Evolutionary conservation across 768 basidiomycete species (phyloP).

Genomic region (Amanita brunnescens): DNA sequence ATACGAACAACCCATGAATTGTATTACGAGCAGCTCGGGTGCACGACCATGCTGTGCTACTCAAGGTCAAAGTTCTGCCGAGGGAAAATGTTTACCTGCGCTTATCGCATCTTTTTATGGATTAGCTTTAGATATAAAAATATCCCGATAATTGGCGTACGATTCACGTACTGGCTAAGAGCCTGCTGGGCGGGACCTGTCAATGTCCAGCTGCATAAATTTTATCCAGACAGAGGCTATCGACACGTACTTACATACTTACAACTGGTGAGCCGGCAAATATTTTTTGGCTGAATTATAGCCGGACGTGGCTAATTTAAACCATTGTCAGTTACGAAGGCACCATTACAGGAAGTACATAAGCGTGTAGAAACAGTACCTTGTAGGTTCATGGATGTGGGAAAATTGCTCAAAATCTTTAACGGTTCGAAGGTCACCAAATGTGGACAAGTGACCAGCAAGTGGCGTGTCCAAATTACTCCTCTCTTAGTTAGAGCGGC

Average conservation of each 20-base stretch:
- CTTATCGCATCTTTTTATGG: conserved; percentile 38
- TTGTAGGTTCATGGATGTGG: conserved; percentile 30
- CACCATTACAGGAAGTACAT: conserved; percentile 34
- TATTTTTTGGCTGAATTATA: conserved; percentile 27
- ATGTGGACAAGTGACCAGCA: neutral
- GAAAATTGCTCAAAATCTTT: neutral
- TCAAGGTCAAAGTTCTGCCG: neutral
- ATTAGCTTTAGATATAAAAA: conserved; percentile 24
- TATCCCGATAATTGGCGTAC: neutral
- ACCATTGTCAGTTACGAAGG: conserved; percentile 35
- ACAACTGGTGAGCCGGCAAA: conserved; percentile 37
- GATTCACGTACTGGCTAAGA: conserved; percentile 42
- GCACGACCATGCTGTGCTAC: conserved; percentile 32
- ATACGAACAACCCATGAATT: neutral
- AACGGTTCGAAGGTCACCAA: neutral
- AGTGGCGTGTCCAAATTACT: conserved; percentile 2
- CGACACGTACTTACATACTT: conserved; percentile 28
- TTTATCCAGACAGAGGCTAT: neutral
- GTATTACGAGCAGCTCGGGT: conserved; percentile 30
- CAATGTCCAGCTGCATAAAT: conserved; percentile 27
- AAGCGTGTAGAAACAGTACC: conserved; percentile 46
- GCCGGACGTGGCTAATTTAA: conserved; percentile 40
- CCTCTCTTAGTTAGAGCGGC: neutral
- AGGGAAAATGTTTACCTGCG: neutral
- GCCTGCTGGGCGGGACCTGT: conserved; percentile 33